Conservation (phyloP, 768 basidiomycete genomes). For the Hysterangium stoloniferum region DNA sequence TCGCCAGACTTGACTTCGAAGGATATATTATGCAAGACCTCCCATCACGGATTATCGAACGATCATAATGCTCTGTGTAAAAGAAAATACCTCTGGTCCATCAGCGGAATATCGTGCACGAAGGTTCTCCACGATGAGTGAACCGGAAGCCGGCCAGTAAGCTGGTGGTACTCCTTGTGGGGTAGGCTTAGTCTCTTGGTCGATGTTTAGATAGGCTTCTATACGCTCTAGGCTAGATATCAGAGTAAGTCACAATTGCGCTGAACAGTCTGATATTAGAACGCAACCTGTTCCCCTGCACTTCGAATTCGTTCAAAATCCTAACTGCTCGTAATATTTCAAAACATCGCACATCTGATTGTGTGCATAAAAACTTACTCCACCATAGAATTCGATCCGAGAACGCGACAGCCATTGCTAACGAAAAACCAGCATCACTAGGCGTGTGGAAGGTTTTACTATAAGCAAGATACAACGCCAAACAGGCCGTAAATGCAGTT, state of each 20-base stretch:
- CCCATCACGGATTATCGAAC: neutral
- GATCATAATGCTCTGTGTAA: no score
- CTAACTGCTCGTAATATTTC: neutral
- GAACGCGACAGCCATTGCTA: slow-evolving; percentile 14
- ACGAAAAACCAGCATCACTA: slow-evolving; percentile 17
- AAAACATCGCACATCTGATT: neutral
- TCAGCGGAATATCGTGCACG: slow-evolving; percentile 37
- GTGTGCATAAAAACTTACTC: slow-evolving; percentile 13
- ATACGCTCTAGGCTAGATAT: slow-evolving; percentile 28
- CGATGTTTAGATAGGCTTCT: slow-evolving; percentile 44
- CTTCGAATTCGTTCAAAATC: neutral
- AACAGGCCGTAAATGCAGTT: slow-evolving; percentile 27
- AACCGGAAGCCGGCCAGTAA: slow-evolving; percentile 33
- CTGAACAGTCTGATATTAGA: neutral
- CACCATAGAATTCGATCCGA: slow-evolving; percentile 16
- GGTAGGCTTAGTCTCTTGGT: slow-evolving; percentile 42
- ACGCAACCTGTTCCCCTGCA: slow-evolving; percentile 18
- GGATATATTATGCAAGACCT: slow-evolving; percentile 37
- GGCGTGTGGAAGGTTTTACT: neutral
- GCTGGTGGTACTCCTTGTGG: slow-evolving; percentile 47
- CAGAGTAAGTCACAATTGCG: neutral
- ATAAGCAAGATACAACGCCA: slow-evolving; percentile 8
- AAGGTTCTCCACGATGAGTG: slow-evolving; percentile 28
- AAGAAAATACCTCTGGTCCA: slow-evolving; percentile 10
- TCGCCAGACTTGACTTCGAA: slow-evolving; percentile 34